Conservation (phyloP, 2,329 filamentous ascomycete genomes). For the Tolypocladium tundrense region DNA sequence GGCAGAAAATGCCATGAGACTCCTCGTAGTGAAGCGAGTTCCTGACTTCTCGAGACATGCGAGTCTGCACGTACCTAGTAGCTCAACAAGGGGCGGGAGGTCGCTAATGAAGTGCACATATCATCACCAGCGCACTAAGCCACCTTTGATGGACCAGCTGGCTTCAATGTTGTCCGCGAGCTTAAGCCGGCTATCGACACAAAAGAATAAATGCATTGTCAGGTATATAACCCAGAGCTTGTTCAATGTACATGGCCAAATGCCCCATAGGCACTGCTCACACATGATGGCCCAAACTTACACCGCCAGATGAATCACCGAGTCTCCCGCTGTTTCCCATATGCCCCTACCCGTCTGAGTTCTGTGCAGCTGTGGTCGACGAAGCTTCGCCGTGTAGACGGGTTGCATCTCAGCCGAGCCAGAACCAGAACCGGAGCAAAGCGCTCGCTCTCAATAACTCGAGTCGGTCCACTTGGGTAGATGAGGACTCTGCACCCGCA, state of each 20-base stretch:
- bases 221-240: not conserved
- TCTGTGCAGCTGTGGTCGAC: not conserved
- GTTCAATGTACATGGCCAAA: slow-evolving; percentile 2
- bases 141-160: not conserved
- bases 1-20: too few relatives aligned
- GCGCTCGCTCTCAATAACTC: not conserved
- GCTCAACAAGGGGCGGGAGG: too few relatives aligned
- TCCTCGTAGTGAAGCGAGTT: too few relatives aligned
- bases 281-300: not conserved
- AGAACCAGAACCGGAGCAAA: not conserved
- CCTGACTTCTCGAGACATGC: too few relatives aligned
- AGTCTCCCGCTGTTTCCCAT: not conserved
- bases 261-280: not conserved
- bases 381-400: not conserved
- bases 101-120: not conserved
- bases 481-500: not conserved
- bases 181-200: not conserved
- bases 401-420: not conserved
- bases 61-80: too few relatives aligned
- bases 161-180: not conserved
- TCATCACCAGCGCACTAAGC: not conserved
- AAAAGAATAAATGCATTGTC: slow-evolving; percentile 3
- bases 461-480: not conserved
- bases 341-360: not conserved
- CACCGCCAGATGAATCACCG: not conserved